Base-by-base conservation (phyloP, 768 basidiomycete genomes). In the Serpula lacrymans region DNA sequence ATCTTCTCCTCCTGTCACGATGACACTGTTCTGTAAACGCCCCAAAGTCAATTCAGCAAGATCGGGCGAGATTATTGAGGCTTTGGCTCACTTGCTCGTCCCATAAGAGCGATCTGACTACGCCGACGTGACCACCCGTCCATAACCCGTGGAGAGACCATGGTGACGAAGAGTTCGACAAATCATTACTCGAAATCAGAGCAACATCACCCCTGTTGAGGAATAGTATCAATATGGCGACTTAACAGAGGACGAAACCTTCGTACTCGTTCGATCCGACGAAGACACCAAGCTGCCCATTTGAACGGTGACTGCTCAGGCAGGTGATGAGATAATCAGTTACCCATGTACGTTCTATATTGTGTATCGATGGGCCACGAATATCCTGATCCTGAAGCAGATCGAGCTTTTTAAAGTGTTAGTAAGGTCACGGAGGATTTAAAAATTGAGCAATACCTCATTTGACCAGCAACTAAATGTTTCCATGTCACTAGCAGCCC, bases 401-500 rank as follows among this genome's bases (percentile, higher is more conserved):
- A 41, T 88, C 86, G 13, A 88, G 68, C 85, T 88, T 45, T 11
- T 23, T 41, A 27, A 37, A 18, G 18, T 38, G 5, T 17, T 6
- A 25, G 17, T 20, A 31, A 2, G 3, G 33, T 20, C 40, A 26
- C 16, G 1, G 17, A 40, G 21, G 11, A 29, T 8, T n/a, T 28
- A 14, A 27, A 14, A 35, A 40, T 30, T 25, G 32, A 26, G 6
- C 45, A 59, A 22, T 44, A 84, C 88, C 63, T 90, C 85, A 34
- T 62, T 62, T 20, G 82, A 77, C 94, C 92, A 97, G 11, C 78
- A 72, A 41, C 86, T 85, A 49, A 94, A 86, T 0, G 88, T 91
- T 61, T 97, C 92, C 93, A 96, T 96, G 64, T 96, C 94, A 48
- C 89, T 93, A 9, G 80, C 75, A 17, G 84, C 85, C 91, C 92